These are phyloP conservation scores for Coniosporium tulheliwenetii DNA, from an alignment of 2,329 filamentous ascomycete species.

Conservation along the genomic window DNA sequence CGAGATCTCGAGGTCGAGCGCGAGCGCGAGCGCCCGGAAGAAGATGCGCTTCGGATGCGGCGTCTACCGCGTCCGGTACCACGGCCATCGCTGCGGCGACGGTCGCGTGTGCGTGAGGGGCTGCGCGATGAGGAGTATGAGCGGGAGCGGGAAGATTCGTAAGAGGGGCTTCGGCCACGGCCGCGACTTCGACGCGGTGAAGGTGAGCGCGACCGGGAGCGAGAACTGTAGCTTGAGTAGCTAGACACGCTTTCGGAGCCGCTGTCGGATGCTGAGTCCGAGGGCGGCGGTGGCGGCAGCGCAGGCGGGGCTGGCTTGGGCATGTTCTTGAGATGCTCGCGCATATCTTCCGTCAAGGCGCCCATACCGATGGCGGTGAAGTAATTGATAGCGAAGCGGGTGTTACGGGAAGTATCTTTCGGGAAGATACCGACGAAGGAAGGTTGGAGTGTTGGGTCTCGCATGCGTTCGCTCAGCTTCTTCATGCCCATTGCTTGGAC, in stretches of 20 bases:
- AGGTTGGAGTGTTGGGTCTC: conserved; percentile 62
- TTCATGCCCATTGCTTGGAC: conserved; percentile 74
- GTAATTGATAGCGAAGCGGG: conserved; percentile 97
- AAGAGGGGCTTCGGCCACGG: conserved; percentile 5
- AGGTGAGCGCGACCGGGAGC: conserved; percentile 10
- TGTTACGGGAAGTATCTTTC: conserved; percentile 73
- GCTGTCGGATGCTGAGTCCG: conserved; percentile 44
- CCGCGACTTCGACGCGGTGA: conserved; percentile 6
- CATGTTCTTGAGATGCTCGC: conserved; percentile 76
- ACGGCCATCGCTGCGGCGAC: background rate
- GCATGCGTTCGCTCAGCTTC: conserved; percentile 60
- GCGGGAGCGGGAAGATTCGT: background rate
- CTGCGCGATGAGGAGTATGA: conserved; percentile 4
- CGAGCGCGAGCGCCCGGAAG: background rate
- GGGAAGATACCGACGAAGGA: conserved; percentile 81
- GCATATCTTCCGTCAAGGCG: conserved; percentile 84
- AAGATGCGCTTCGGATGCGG: background rate
- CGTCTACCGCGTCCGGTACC: conserved; percentile 1
- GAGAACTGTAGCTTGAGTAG: conserved; percentile 54
- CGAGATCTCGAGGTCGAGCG: conserved; percentile 2
- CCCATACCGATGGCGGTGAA: conserved; percentile 98
- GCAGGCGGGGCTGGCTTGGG: conserved; percentile 70
- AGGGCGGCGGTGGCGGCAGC: conserved; percentile 29
- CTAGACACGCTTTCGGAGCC: conserved; percentile 48
- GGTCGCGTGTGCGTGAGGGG: conserved; percentile 3